A percentile compares a stretch with the other conserved stretches of the same genome.
Evolutionary conservation across 1,284 basidiomycete species (phyloP).

Genomic region (Cutaneotrichosporon dermatis): DNA sequence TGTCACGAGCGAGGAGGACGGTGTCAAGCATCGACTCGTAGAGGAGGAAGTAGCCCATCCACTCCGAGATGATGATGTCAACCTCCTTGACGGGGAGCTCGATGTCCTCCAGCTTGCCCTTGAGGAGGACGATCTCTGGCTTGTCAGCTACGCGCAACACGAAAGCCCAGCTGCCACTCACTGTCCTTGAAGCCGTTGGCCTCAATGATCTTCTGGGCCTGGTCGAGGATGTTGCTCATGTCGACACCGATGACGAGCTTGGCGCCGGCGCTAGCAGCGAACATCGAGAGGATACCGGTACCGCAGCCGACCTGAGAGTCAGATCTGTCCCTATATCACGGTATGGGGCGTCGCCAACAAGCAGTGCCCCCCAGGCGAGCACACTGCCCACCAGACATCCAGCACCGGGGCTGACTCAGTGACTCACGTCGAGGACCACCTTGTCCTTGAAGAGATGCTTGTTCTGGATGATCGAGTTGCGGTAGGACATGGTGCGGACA

Average conservation of each 20-base stretch:
- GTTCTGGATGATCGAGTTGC: conserved; percentile 91
- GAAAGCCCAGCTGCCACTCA: conserved; percentile 51
- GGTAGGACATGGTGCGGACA: conserved; percentile 93
- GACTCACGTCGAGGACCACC: conserved; percentile 78
- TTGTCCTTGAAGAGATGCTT: conserved; percentile 93
- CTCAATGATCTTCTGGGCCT: conserved; percentile 93
- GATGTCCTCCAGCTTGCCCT: conserved; percentile 95
- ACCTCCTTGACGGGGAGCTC: conserved; percentile 79
- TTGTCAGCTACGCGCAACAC: conserved; percentile 8
- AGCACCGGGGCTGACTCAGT: too few relatives aligned
- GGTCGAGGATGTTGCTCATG: conserved; percentile 99
- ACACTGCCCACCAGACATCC: too few relatives aligned
- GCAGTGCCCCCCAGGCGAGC: too few relatives aligned
- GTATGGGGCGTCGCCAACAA: too few relatives aligned
- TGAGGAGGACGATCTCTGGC: conserved; percentile 88
- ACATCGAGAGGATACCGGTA: conserved; percentile 98
- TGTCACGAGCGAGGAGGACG: conserved; percentile 92
- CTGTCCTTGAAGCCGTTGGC: conserved; percentile 92
- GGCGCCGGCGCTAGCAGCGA: conserved; percentile 95
- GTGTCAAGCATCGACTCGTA: conserved; percentile 99
- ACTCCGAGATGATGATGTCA: conserved; percentile 98
- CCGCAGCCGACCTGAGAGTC: conserved; percentile 73
- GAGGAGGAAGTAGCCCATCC: conserved; percentile 57
- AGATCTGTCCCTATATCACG: neutral
- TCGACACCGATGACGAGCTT: conserved; percentile 96